Conservation (phyloP, 83 land plant genomes). For the Thuja plicata region DNA sequence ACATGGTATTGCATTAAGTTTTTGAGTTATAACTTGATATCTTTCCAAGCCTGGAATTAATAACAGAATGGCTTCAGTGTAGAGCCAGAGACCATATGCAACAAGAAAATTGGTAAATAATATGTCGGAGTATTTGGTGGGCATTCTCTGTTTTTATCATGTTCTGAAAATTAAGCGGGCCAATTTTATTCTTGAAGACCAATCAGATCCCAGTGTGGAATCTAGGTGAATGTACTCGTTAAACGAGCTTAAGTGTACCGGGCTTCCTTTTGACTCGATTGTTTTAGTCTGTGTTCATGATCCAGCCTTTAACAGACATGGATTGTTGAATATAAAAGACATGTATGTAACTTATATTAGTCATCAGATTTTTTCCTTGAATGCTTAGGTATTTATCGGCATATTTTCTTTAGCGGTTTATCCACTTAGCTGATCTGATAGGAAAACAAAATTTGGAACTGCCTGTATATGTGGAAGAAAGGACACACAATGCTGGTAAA, state of each 20-base stretch:
- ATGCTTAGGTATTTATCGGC: neutral
- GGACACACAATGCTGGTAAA: neutral
- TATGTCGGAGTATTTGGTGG: neutral
- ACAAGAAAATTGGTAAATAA: neutral
- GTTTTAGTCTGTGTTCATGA: neutral
- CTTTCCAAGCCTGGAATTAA: neutral
- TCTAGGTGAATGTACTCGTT: neutral
- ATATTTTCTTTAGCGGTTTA: neutral
- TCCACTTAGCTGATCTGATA: neutral
- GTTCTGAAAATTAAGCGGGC: neutral
- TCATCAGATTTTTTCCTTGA: neutral
- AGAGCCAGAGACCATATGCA: neutral
- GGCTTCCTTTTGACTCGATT: neutral
- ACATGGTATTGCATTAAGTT: slow-evolving; percentile 4
- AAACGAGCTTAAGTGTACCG: neutral
- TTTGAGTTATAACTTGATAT: neutral
- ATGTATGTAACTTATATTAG: neutral
- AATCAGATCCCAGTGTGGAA: neutral
- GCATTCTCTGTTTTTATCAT: neutral
- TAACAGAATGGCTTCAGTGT: neutral
- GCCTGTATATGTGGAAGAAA: neutral
- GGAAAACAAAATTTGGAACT: neutral
- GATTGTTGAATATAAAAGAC: neutral
- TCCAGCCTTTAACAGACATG: neutral
- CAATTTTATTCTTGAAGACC: neutral